Percentiles rank a stretch among this genome's conserved stretches.
phyloP scores from a whole-genome alignment of 106 monocot species.

The Dactylorhiza incarnata region DNA sequence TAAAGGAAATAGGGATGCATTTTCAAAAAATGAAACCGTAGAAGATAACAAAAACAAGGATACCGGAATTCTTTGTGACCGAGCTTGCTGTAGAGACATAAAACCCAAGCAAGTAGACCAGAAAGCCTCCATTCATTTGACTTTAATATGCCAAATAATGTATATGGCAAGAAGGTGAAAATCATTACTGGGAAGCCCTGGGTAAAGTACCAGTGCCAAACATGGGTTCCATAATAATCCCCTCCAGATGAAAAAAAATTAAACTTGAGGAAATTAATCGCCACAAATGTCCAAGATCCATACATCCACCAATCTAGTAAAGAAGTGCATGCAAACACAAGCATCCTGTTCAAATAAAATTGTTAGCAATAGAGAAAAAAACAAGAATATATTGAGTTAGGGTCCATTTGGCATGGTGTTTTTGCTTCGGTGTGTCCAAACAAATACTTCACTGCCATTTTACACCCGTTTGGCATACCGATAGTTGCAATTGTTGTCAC shows the following conservation, averaged over 20 bases:
- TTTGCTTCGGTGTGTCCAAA: too few relatives aligned
- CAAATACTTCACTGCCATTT: too few relatives aligned
- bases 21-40: background rate
- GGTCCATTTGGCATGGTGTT: too few relatives aligned
- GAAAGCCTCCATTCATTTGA: slow-evolving; percentile 79
- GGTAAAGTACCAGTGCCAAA: slow-evolving; percentile 95
- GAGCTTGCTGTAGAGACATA: slow-evolving; percentile 73
- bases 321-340: slow-evolving; percentile 35
- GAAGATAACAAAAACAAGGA: background rate
- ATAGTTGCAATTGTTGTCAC: too few relatives aligned
- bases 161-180: slow-evolving; percentile 77
- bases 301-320: slow-evolving; percentile 79
- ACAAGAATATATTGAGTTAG: background rate
- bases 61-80: slow-evolving; percentile 99
- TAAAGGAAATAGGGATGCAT: background rate
- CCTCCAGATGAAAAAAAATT: slow-evolving; percentile 96
- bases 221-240: slow-evolving; percentile 92
- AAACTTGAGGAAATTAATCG: slow-evolving; percentile 91
- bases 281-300: slow-evolving; percentile 73
- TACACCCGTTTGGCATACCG: too few relatives aligned
- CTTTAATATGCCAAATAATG: slow-evolving; percentile 58
- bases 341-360: slow-evolving; percentile 34
- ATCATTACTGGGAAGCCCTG: slow-evolving; percentile 86
- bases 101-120: slow-evolving; percentile 82
- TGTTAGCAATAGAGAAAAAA: slow-evolving; percentile 1